A percentile compares a stretch with the other conserved stretches of the same genome.
These are phyloP conservation scores for Zalaria sp. DNA, from an alignment of 2,329 filamentous ascomycete species.

Conservation along the genomic window DNA sequence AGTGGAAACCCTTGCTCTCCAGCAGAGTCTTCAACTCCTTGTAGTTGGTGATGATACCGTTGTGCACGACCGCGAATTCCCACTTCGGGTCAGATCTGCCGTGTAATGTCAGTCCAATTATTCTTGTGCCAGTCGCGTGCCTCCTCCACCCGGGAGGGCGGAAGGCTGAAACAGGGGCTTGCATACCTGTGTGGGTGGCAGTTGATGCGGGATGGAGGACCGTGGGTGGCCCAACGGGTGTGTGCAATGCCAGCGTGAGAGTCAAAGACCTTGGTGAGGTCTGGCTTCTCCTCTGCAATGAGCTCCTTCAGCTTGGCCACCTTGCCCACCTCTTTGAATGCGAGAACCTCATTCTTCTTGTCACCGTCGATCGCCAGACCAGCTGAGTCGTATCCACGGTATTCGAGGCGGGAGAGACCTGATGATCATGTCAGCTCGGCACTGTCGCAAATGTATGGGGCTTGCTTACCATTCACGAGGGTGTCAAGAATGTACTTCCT, in stretches of 20 bases:
- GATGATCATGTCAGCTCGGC: constrained; percentile 12
- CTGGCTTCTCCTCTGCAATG: constrained; percentile 69
- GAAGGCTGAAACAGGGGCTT: constrained; percentile 7
- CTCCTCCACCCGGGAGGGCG: neutral
- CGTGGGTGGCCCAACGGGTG: constrained; percentile 98
- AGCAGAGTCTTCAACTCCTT: constrained; percentile 96
- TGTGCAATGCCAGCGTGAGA: constrained; percentile 97
- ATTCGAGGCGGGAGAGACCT: constrained; percentile 93
- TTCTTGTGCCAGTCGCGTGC: constrained; percentile 1
- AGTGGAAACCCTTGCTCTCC: constrained; percentile 87
- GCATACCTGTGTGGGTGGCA: constrained; percentile 94
- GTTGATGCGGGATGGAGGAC: constrained; percentile 82
- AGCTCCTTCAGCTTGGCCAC: constrained; percentile 91
- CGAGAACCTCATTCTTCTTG: constrained; percentile 95
- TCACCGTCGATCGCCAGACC: constrained; percentile 92
- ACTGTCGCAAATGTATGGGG: neutral
- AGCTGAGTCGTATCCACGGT: constrained; percentile 96
- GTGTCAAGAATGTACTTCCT: constrained; percentile 92
- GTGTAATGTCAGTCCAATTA: neutral
- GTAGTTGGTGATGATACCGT: constrained; percentile 99
- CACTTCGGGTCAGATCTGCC: constrained; percentile 77
- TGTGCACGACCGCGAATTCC: constrained; percentile 97
- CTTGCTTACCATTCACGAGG: constrained; percentile 77
- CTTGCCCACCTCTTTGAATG: constrained; percentile 99
- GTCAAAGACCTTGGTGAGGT: constrained; percentile 87